phyloP scores from a whole-genome alignment of 306 rosid genomes.

The Morella rubra region DNA sequence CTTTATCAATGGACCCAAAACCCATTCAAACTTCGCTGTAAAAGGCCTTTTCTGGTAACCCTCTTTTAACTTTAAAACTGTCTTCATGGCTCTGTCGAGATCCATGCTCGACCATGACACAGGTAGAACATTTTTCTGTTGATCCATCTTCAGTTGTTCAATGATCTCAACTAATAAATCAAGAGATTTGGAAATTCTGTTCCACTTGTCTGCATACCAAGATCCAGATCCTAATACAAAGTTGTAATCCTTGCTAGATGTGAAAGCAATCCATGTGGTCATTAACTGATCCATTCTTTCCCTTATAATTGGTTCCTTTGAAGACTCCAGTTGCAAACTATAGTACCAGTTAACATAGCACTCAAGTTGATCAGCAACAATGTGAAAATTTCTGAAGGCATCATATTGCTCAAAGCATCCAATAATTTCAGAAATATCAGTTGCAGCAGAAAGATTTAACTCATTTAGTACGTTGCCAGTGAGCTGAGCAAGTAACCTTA shows the following conservation, averaged over 20 bases:
- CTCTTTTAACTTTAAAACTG: conserved; percentile 57
- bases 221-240: conserved; percentile 37
- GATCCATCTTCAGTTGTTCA: conserved; percentile 45
- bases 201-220: conserved; percentile 44
- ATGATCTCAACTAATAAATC: conserved; percentile 53
- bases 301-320: conserved; percentile 32
- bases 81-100: conserved; percentile 55
- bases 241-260: conserved; percentile 41
- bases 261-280: conserved; percentile 53
- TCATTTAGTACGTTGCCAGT: conserved; percentile 82
- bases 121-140: conserved; percentile 31
- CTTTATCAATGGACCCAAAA: conserved; percentile 66
- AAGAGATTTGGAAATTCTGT: conserved; percentile 48
- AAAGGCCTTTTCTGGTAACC: conserved; percentile 42
- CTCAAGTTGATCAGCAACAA: conserved; percentile 56
- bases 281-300: conserved; percentile 37
- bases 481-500: conserved; percentile 79
- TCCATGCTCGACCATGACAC: conserved; percentile 44
- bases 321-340: conserved; percentile 44
- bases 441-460: conserved; percentile 83
- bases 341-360: conserved; percentile 54
- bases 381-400: conserved; percentile 57
- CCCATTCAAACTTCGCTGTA: conserved; percentile 91
- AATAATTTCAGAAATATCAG: conserved; percentile 90
- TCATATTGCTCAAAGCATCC: conserved; percentile 96